Percentiles rank a stretch among this genome's conserved stretches.
Conservation (phyloP, 768 basidiomycete genomes). For the Collybia nuda region DNA sequence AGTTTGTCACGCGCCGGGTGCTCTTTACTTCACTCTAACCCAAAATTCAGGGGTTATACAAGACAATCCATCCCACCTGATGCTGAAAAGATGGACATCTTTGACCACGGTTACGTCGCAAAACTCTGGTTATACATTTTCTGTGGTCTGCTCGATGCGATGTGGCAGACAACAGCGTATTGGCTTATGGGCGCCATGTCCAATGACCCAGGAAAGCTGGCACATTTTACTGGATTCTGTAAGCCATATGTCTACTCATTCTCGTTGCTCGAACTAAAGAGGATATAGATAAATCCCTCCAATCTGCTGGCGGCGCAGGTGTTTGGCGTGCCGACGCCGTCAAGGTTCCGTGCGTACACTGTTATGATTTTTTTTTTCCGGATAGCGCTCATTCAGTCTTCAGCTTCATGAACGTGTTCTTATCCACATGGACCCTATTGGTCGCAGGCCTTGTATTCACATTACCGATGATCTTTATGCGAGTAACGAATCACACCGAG, state of each 20-base stretch:
- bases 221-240: conserved; percentile 84
- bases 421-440: conserved; percentile 72
- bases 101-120: conserved; percentile 52
- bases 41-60: conserved; percentile 49
- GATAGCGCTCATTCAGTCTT: no score
- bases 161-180: conserved; percentile 85
- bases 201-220: conserved; percentile 77
- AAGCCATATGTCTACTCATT: conserved; percentile 21
- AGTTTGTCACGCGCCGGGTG: conserved; percentile 34
- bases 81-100: conserved; percentile 56
- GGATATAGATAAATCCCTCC: conserved; percentile 63
- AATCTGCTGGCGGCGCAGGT: conserved; percentile 77
- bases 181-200: conserved; percentile 89
- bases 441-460: conserved; percentile 61
- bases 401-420: conserved; percentile 70
- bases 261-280: background rate
- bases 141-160: conserved; percentile 74
- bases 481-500: conserved; percentile 61
- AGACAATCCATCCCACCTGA: conserved; percentile 42
- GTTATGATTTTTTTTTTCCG: background rate
- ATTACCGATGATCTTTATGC: conserved; percentile 73
- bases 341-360: conserved; percentile 50
- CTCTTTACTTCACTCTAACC: background rate
- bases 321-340: conserved; percentile 71
- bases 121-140: conserved; percentile 67